Base-by-base conservation (phyloP, 306 rosid genomes). In the Prunus fruticosa region DNA sequence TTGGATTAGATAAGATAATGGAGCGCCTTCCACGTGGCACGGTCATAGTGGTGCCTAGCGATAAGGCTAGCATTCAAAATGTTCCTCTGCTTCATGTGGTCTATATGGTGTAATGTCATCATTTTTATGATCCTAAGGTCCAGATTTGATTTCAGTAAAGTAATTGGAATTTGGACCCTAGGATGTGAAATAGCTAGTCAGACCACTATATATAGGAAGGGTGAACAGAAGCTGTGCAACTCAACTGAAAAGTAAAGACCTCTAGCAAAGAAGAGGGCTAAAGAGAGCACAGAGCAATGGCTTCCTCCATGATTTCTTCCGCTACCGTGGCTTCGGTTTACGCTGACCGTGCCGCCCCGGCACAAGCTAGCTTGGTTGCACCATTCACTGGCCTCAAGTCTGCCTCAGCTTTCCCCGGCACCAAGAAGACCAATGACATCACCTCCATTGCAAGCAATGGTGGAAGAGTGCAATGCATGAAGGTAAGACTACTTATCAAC, bases 351-450 rank as follows among this genome's bases (percentile, higher is more conserved):
- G 82, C 86, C 6, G 25, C 89, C 58, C 85, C 87, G 6, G 85
- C 80, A 13, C 96, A 87, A 41, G 76, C 85, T 32, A 87, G 60
- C 88, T 68, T 82, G 86, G 92, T 82, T 3, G 82, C 90, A 14
- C 88, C 97, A 0, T 85, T 82, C 86, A 83, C 74, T 28, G 97
- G 97, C 28, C 93, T 88, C 69, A 92, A 90, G 63, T 86, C 92
- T 13, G 6, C 70, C 53, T 75, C 88, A 2, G 81, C 82, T n/a
- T 87, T 88, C 84, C 90, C 96, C 0, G 67, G 64, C 69, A 83
- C 86, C 79, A 79, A 84, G 32, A 90, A 84, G 86, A 12, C 50
- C 82, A 83, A 47, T 67, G 93, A 92, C 86, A 85, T 92, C 32
- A 87, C 93, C 84, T 74, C 96, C 47, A 3, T 85, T 14, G 74